These are phyloP conservation scores for Jackrogersella minutella DNA, from an alignment of 495 filamentous ascomycete species.

Conservation along the genomic window DNA sequence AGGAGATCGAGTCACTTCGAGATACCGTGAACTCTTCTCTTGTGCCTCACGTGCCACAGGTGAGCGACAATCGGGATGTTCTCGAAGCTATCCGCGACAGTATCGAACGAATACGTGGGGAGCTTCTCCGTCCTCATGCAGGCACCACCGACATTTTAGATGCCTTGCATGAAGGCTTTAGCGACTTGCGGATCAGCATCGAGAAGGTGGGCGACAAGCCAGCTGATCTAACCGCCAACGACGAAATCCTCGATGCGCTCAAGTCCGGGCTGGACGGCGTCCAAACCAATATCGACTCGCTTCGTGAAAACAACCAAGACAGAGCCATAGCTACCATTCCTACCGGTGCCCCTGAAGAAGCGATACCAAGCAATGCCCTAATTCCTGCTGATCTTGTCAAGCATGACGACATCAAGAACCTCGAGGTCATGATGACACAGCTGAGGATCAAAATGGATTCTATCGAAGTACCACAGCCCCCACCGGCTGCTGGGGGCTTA, in stretches of 20 bases:
- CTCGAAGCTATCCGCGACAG: constrained; percentile 75
- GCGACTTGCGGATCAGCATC: constrained; percentile 74
- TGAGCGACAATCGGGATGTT: constrained; percentile 62
- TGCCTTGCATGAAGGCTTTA: constrained; percentile 82
- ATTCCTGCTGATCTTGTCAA: constrained; percentile 57
- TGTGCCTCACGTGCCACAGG: constrained; percentile 62
- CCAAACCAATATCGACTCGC: constrained; percentile 76
- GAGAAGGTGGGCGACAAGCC: constrained; percentile 81
- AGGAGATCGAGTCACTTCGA: constrained; percentile 80
- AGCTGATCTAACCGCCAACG: constrained; percentile 76
- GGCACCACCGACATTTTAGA: constrained; percentile 80
- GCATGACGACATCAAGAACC: constrained; percentile 77
- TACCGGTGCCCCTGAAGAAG: constrained; percentile 45
- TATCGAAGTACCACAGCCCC: constrained; percentile 67
- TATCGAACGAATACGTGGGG: constrained; percentile 70
- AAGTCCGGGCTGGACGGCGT: constrained; percentile 78
- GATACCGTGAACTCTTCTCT: constrained; percentile 74
- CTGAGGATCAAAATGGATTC: constrained; percentile 84
- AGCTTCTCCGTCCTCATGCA: constrained; percentile 64
- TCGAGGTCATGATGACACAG: constrained; percentile 82
- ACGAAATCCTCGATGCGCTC: constrained; percentile 86
- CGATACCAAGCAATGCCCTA: constrained; percentile 41
- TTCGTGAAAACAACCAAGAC: constrained; percentile 64
- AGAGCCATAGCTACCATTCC: constrained; percentile 63
- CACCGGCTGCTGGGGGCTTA: constrained; percentile 46